Conservation (phyloP, 2,329 filamentous ascomycete species). For the Calcarisporium arbuscula region DNA sequence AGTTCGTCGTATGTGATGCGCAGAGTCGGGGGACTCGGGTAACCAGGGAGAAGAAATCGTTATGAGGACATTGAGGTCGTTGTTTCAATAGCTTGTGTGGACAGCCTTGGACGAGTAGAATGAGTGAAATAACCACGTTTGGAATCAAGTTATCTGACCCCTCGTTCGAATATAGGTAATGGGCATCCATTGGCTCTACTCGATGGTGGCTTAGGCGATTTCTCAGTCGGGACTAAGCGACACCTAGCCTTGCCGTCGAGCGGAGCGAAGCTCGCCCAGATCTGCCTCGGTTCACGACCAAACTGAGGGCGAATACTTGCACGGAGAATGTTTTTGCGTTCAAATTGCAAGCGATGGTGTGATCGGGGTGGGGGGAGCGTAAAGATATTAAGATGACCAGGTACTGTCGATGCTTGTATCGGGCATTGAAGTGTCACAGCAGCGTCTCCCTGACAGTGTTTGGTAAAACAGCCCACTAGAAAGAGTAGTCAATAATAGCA, state of each 20-base stretch:
- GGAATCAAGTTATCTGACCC: constrained; percentile 4
- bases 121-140: neutral
- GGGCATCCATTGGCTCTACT: neutral
- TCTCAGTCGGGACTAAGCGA: constrained; percentile 18
- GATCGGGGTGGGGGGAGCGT: no score
- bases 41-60: constrained; percentile 28
- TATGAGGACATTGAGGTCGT: constrained; percentile 38
- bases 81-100: constrained; percentile 14
- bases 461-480: no score
- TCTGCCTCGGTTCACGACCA: no score
- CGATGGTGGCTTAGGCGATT: neutral
- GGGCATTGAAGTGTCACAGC: no score
- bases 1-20: constrained; percentile 26
- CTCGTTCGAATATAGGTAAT: neutral
- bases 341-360: no score
- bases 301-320: no score
- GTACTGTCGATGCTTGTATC: no score
- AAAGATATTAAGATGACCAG: no score
- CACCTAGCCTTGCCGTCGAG: constrained; percentile 15
- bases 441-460: no score
- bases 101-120: constrained; percentile 21
- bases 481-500: no score
- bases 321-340: no score
- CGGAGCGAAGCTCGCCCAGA: constrained; percentile 26
- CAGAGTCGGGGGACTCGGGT: constrained; percentile 13